A percentile compares a stretch with the other conserved stretches of the same genome.
Evolutionary conservation across 441 rosid genomes (phyloP).

Genomic region (Isatis lusitanica): DNA sequence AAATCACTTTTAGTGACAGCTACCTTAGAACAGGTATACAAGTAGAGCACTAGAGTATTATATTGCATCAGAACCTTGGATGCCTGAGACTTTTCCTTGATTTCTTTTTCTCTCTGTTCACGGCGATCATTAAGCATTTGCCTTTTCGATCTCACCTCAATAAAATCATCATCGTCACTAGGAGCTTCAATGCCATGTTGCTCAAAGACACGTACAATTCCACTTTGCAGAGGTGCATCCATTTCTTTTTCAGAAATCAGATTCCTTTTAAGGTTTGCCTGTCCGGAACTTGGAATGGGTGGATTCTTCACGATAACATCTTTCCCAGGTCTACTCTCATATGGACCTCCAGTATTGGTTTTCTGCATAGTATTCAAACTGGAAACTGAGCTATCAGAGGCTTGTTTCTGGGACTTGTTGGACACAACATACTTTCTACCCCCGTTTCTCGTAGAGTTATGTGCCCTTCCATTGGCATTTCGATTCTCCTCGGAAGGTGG

Average conservation of each 20-base stretch:
- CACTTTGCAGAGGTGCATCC: constrained; percentile 81
- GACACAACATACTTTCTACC: constrained; percentile 52
- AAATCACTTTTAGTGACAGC: constrained; percentile 24
- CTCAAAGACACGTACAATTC: constrained; percentile 74
- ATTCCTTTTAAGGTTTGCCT: constrained; percentile 52
- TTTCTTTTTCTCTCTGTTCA: constrained; percentile 96
- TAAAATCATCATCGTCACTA: constrained; percentile 93
- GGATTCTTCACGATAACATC: constrained; percentile 47
- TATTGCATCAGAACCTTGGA: constrained; percentile 61
- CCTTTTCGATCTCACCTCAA: constrained; percentile 97
- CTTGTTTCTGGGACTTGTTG: constrained; percentile 57
- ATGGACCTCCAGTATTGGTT: constrained; percentile 46
- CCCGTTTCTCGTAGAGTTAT: constrained; percentile 44
- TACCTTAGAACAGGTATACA: neutral
- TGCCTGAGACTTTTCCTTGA: constrained; percentile 78
- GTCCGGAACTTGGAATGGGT: constrained; percentile 43
- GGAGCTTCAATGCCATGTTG: constrained; percentile 95
- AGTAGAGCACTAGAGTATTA: constrained; percentile 16
- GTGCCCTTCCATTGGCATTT: constrained; percentile 50
- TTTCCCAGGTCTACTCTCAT: constrained; percentile 51
- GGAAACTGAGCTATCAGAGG: constrained; percentile 48
- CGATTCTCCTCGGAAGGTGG: constrained; percentile 48
- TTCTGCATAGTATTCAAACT: constrained; percentile 40
- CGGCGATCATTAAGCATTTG: constrained; percentile 97
- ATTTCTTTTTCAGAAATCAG: constrained; percentile 50